Evolutionary conservation across 768 basidiomycete species (phyloP).

Genomic region (Leccinum pellstonianum): DNA sequence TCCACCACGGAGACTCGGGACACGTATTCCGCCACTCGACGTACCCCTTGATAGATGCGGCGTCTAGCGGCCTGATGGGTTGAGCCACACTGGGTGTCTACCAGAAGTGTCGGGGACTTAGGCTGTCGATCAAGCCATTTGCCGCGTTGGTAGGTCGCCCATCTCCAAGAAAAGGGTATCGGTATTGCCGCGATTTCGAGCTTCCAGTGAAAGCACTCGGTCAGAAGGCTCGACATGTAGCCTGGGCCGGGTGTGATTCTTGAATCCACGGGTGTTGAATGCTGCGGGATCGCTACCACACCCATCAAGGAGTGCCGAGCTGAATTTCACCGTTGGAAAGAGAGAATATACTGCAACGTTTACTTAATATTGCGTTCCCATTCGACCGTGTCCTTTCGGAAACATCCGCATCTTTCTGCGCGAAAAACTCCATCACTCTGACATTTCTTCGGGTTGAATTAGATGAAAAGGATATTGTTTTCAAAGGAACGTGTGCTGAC

Average conservation of each 20-base stretch:
- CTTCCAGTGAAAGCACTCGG: background rate
- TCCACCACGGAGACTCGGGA: background rate
- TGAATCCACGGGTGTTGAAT: background rate
- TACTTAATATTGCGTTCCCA: too few species aligned
- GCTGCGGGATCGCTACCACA: background rate
- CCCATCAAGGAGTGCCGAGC: background rate
- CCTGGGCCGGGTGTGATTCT: background rate
- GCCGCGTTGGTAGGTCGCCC: background rate
- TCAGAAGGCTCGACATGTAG: background rate
- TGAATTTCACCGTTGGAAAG: background rate
- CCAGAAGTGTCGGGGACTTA: too few species aligned
- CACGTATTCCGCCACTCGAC: background rate
- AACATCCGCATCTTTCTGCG: background rate
- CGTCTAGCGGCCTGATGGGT: too few species aligned
- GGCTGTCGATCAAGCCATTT: background rate
- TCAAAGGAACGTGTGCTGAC: background rate
- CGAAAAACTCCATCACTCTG: background rate
- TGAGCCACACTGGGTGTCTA: too few species aligned
- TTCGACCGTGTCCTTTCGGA: background rate
- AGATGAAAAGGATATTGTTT: too few species aligned
- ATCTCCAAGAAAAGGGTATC: background rate
- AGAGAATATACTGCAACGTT: background rate
- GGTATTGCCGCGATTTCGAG: background rate
- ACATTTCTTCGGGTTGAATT: background rate
- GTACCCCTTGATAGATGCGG: background rate